Percentiles rank a stretch among this genome's conserved stretches.
phyloP scores from a whole-genome alignment of 208 protist species.

The Trypanosoma platydactyli region DNA sequence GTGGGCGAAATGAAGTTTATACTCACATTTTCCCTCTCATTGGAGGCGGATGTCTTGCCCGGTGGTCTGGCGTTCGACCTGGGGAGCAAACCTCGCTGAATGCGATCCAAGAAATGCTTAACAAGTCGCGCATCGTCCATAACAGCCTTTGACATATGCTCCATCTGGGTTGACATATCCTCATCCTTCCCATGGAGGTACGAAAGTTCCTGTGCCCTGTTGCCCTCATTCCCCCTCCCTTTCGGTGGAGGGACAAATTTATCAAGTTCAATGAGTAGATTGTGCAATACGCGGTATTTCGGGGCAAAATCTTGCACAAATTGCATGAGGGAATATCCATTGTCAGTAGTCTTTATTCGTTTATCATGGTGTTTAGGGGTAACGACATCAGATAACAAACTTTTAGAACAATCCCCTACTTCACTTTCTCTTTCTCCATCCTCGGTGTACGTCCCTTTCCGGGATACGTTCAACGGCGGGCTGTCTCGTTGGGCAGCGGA shows the following conservation, averaged over 20 bases:
- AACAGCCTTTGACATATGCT: conserved; percentile 1
- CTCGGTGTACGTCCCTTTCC: neutral
- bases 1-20: too few species aligned
- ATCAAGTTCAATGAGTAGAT: conserved; percentile 1
- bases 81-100: neutral
- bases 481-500: too few species aligned
- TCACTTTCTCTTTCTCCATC: too few species aligned
- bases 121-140: neutral
- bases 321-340: neutral
- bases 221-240: neutral
- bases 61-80: too few species aligned
- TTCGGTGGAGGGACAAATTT: neutral
- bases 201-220: neutral
- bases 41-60: too few species aligned
- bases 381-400: too few species aligned
- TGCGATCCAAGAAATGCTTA: neutral
- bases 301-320: neutral
- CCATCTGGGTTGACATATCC: conserved; percentile 5
- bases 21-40: too few species aligned
- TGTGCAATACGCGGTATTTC: conserved; percentile 7
- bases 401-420: too few species aligned
- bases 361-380: too few species aligned
- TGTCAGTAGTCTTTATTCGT: neutral
- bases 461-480: neutral
- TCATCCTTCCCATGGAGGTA: neutral